phyloP scores from a whole-genome alignment of 1,284 basidiomycete species.

The Coriolopsis trogii region DNA sequence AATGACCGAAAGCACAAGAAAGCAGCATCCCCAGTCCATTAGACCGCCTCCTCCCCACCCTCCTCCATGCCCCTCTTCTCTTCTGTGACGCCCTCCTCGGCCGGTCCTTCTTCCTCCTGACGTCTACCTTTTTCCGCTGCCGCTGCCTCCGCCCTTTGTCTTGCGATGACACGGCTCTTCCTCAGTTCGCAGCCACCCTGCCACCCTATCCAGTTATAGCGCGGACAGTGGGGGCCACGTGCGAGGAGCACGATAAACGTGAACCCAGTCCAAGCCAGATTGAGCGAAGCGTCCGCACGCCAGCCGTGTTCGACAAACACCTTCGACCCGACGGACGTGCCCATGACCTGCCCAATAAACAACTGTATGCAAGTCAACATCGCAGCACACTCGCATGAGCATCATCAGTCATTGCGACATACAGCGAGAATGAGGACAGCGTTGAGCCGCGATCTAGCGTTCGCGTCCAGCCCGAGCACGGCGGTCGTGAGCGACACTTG shows the following conservation, averaged over 20 bases:
- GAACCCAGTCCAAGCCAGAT: slow-evolving; percentile 48
- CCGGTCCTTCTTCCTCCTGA: no score
- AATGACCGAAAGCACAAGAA: no score
- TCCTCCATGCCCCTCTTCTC: no score
- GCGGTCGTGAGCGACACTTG: slow-evolving; percentile 44
- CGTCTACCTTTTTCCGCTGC: no score
- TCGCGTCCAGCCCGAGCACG: slow-evolving; percentile 40
- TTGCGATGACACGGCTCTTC: no score
- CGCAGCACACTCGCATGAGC: neutral
- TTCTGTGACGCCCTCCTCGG: no score
- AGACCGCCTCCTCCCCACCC: no score
- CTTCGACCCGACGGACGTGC: slow-evolving; percentile 53
- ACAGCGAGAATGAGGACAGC: slow-evolving; percentile 51
- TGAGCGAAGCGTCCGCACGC: slow-evolving; percentile 49
- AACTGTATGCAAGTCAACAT: slow-evolving; percentile 18
- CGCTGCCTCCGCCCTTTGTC: no score
- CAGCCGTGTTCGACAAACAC: slow-evolving; percentile 55
- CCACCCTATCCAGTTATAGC: slow-evolving; percentile 44
- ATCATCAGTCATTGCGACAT: slow-evolving; percentile 13
- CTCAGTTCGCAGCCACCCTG: slow-evolving; percentile 36
- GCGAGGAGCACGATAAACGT: slow-evolving; percentile 42
- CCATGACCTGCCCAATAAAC: slow-evolving; percentile 53
- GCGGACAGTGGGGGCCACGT: slow-evolving; percentile 45
- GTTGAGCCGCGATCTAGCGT: slow-evolving; percentile 52
- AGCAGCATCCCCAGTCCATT: no score